Conservation (phyloP, 306 rosid genomes). For the Lagenaria siceraria region DNA sequence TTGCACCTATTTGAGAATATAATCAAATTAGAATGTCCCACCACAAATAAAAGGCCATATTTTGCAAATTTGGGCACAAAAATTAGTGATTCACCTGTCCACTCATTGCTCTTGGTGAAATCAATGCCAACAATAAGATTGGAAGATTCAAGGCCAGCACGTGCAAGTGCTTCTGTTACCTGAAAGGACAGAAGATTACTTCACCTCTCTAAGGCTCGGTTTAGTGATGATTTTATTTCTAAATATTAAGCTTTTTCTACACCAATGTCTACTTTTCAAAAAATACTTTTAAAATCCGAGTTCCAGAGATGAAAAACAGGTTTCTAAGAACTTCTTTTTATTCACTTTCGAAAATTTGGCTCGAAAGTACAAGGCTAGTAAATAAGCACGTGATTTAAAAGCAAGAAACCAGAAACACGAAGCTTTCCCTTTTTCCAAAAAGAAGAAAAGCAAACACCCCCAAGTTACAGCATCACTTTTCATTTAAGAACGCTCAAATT, state of each 20-base stretch:
- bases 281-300: neutral
- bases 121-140: slow-evolving; percentile 91
- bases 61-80: neutral
- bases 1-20: slow-evolving; percentile 38
- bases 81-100: slow-evolving; percentile 55
- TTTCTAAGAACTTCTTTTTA: neutral
- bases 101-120: slow-evolving; percentile 94
- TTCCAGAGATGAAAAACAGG: neutral
- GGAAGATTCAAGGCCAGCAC: slow-evolving; percentile 94
- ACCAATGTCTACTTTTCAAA: neutral
- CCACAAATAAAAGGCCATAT: neutral
- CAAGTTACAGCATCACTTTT: neutral
- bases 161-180: slow-evolving; percentile 91
- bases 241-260: neutral
- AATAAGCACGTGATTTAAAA: neutral
- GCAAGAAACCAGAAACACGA: neutral
- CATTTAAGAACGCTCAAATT: neutral
- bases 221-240: neutral
- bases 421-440: neutral
- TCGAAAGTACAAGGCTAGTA: neutral
- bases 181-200: slow-evolving; percentile 14
- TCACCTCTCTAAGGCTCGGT: neutral
- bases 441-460: neutral
- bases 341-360: neutral
- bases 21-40: slow-evolving; percentile 25